Conservation (phyloP, 352 stramenopile species). For the Globisporangium orthogonon region DNA sequence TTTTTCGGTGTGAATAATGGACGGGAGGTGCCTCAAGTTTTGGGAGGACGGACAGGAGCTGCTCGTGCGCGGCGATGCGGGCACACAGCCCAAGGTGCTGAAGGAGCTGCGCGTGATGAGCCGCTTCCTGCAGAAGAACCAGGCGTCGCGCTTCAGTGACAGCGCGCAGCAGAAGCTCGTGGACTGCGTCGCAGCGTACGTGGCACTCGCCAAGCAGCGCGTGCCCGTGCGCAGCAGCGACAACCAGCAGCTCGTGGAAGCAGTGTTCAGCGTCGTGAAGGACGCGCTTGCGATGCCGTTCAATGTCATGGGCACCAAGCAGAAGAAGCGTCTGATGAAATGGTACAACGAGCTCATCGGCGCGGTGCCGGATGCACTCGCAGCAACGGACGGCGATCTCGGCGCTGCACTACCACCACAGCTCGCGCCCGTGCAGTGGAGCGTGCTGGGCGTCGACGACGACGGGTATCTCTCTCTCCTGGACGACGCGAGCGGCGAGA, state of each 20-base stretch:
- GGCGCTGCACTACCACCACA: conserved; percentile 9
- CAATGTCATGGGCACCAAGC: conserved; percentile 70
- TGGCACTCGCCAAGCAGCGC: conserved; percentile 49
- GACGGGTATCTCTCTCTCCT: conserved; percentile 74
- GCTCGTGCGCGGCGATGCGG: conserved; percentile 12
- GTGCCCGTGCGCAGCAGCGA: conserved; percentile 9
- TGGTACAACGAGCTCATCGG: conserved; percentile 82
- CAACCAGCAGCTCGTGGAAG: conserved; percentile 44
- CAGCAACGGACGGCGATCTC: conserved; percentile 13
- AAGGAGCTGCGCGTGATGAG: conserved; percentile 74
- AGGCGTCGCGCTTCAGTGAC: conserved; percentile 71
- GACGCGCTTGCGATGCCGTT: conserved; percentile 82
- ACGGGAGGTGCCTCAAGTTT: conserved; percentile 68
- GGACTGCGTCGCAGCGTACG: conserved; percentile 61
- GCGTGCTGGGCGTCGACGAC: conserved; percentile 62
- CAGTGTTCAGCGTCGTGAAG: conserved; percentile 63
- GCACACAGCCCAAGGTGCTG: conserved; percentile 35
- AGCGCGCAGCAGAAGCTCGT: conserved; percentile 76
- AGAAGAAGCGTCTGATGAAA: conserved; percentile 80
- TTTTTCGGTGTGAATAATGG: conserved; percentile 22
- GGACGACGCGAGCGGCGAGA: conserved; percentile 58
- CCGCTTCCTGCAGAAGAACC: conserved; percentile 75
- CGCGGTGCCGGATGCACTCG: conserved; percentile 33
- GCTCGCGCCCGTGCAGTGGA: conserved; percentile 33
- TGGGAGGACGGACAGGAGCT: conserved; percentile 66